phyloP scores from a whole-genome alignment of 78 protist genomes.

The Protostelium mycophagum region DNA sequence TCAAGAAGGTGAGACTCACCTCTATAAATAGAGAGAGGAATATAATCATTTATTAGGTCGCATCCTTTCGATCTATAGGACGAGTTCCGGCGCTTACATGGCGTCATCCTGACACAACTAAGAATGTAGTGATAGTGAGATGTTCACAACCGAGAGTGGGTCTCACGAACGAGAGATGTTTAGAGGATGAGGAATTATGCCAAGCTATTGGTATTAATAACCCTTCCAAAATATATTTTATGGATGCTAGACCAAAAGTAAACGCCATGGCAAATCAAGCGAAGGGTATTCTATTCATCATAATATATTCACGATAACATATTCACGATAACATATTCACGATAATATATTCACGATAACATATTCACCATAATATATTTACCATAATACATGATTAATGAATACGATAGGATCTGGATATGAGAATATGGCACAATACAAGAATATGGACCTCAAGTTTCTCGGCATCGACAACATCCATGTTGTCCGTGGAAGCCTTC shows the following conservation, averaged over 20 bases:
- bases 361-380: background rate
- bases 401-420: constrained; percentile 28
- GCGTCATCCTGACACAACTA: constrained; percentile 35
- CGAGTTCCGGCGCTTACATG: constrained; percentile 75
- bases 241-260: constrained; percentile 78
- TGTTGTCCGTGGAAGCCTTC: constrained; percentile 54
- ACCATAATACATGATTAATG: background rate
- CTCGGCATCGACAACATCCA: constrained; percentile 86
- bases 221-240: constrained; percentile 14
- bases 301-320: background rate
- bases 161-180: constrained; percentile 13
- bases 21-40: background rate
- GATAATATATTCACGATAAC: constrained; percentile 27
- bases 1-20: constrained; percentile 1
- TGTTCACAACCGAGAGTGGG: constrained; percentile 75
- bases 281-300: constrained; percentile 19
- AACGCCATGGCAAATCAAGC: constrained; percentile 80
- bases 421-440: constrained; percentile 61
- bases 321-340: background rate
- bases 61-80: constrained; percentile 64
- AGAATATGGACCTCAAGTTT: constrained; percentile 35
- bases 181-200: constrained; percentile 29
- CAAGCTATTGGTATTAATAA: constrained; percentile 19
- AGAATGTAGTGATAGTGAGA: constrained; percentile 33
- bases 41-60: background rate